A percentile compares a stretch with the other conserved stretches of the same genome.
Conservation (phyloP, 2,329 filamentous ascomycete genomes). For the Arachnomyces sp. region DNA sequence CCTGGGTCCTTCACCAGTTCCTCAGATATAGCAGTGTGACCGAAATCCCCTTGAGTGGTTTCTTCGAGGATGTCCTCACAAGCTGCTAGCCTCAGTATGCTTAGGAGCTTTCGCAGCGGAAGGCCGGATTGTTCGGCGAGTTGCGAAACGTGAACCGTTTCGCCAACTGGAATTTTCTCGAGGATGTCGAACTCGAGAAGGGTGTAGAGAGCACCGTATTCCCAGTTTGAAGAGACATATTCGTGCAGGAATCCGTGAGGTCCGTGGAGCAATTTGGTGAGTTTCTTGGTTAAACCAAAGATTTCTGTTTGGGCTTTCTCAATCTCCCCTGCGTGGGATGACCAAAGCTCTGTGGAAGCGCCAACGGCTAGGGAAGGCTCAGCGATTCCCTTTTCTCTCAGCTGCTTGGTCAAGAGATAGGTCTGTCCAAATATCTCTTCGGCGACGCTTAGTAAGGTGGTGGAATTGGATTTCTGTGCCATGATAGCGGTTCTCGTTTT, state of each 20-base stretch:
- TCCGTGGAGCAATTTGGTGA: conserved; percentile 9
- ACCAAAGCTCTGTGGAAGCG: conserved; percentile 6
- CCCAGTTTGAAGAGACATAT: conserved; percentile 14
- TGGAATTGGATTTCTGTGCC: too few species aligned
- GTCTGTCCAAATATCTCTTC: too few species aligned
- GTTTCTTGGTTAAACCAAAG: conserved; percentile 6
- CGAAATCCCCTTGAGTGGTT: conserved; percentile 4
- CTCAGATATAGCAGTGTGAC: conserved; percentile 13
- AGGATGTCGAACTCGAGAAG: conserved; percentile 10
- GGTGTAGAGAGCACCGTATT: conserved; percentile 13
- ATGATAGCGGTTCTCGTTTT: too few species aligned
- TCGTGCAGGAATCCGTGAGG: conserved; percentile 14
- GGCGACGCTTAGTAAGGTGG: too few species aligned
- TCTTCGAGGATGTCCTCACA: conserved; percentile 9
- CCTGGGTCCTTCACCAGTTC: conserved; percentile 8
- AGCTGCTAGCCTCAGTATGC: conserved; percentile 8
- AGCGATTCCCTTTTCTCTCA: conserved; percentile 6
- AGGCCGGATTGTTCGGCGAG: conserved; percentile 8
- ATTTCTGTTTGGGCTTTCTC: conserved; percentile 1
- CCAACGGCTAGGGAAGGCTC: conserved; percentile 8
- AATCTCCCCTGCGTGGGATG: conserved; percentile 4
- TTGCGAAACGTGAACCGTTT: neutral
- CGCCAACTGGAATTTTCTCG: conserved; percentile 11
- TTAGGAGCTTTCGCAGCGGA: conserved; percentile 10
- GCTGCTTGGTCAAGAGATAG: too few species aligned